Evolutionary conservation across 2,329 filamentous ascomycete genomes (phyloP), one percentile per base, ranked within the genome.

Genomic region (Cladophialophora yegresii): DNA sequence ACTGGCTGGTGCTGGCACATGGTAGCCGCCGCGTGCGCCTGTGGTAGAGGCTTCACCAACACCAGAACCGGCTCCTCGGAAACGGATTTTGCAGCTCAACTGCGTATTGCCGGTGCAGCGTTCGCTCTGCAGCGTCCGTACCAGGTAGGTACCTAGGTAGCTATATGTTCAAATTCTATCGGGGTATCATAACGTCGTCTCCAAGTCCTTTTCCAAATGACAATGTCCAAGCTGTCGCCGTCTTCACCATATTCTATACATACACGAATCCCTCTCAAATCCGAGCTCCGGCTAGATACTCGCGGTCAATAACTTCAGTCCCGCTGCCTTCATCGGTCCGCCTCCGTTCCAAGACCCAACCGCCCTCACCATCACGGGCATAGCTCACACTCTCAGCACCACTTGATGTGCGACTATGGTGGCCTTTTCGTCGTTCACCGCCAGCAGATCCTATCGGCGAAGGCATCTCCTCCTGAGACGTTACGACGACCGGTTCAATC

Each of bases 331-430:
- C 75, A 30, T 71, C 71, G 16, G 73, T 73, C 13, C 75, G 66
- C 54, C 74, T 70, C 58, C 73, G 74, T 67, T 77, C 76, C 12
- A 76, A 59, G 4, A 77, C 71, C 75, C 75, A 77, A 32, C 73
- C 71, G 10, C 74, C 73, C n/a, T 74, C 72, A 28, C 71, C 68
- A 40, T 73, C 71, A 61, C 71, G 71, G 16, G 71, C 68, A 62
- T 77, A 77, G 67, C 75, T 76, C 32, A 77, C 72, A 61, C 75
- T 77, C 43, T 76, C 75, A 3, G 73, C 70, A 1, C 72, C 73
- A 65, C 75, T 77, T 67, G 73, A 76, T 26, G 68, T 71, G 30
- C 76, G 70, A 53, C 74, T 74, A 58, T 77, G 76, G 36, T 71
- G 58, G 30, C 65, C 66, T 65, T 64, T 67, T 26, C 66, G 55